Conservation (phyloP, 1,139 yeast genomes). For the Sugiyamaella pinicola region DNA sequence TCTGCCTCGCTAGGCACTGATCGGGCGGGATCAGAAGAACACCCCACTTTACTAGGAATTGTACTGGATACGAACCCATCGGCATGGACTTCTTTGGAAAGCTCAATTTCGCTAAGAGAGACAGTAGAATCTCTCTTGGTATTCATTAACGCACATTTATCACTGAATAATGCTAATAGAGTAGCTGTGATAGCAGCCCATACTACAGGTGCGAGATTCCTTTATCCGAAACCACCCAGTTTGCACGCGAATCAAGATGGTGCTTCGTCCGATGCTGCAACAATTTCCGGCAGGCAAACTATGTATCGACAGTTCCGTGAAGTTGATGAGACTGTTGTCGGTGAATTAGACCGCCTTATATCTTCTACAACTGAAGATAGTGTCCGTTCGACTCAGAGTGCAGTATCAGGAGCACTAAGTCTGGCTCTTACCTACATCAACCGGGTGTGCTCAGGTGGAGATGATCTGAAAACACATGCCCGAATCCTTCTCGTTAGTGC, state of each 20-base stretch:
- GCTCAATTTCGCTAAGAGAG: slow-evolving; percentile 52
- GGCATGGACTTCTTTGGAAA: slow-evolving; percentile 64
- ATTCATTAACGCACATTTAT: slow-evolving; percentile 80
- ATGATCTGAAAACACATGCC: slow-evolving; percentile 54
- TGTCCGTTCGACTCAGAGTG: slow-evolving; percentile 44
- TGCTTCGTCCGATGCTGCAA: not conserved
- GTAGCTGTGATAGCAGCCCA: slow-evolving; percentile 84
- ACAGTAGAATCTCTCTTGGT: slow-evolving; percentile 65
- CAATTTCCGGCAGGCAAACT: slow-evolving; percentile 34
- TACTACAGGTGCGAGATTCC: slow-evolving; percentile 65
- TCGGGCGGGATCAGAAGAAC: slow-evolving; percentile 52
- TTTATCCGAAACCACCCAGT: slow-evolving; percentile 57
- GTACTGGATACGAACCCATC: slow-evolving; percentile 77
- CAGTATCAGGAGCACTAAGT: slow-evolving; percentile 78
- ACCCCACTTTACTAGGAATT: slow-evolving; percentile 79
- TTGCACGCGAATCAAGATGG: not conserved
- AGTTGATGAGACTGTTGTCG: slow-evolving; percentile 77
- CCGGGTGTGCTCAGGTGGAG: slow-evolving; percentile 46
- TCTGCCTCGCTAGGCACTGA: slow-evolving; percentile 36
- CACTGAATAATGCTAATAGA: slow-evolving; percentile 80
- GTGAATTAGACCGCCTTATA: slow-evolving; percentile 57
- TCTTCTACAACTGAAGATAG: slow-evolving; percentile 35
- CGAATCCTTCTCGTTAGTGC: slow-evolving; percentile 75
- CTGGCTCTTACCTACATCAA: slow-evolving; percentile 79
- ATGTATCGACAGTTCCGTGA: slow-evolving; percentile 87